A percentile compares a stretch with the other conserved stretches of the same genome.
Conservation (phyloP, 176 grass and related monocot species). For the Typha latifolia region DNA sequence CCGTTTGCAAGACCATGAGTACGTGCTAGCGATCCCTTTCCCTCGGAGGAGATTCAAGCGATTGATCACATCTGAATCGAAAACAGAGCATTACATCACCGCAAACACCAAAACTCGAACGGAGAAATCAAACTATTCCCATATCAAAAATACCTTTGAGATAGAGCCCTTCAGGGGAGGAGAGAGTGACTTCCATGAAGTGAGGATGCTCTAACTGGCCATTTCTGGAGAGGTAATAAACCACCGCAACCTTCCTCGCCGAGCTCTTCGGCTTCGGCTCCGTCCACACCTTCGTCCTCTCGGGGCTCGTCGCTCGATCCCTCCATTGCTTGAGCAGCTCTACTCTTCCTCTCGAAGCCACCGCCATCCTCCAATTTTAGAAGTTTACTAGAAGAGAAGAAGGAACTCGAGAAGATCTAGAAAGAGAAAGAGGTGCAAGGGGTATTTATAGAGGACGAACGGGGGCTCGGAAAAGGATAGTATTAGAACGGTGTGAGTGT, state of each 20-base stretch:
- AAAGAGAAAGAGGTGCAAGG: not conserved
- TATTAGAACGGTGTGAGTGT: not conserved
- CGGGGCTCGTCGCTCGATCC: conserved; percentile 43
- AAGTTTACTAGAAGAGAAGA: not conserved
- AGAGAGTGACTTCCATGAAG: conserved; percentile 44
- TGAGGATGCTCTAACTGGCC: conserved; percentile 68
- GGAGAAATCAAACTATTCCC: not conserved
- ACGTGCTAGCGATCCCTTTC: conserved; percentile 36
- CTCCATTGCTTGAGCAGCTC: conserved; percentile 15
- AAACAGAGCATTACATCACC: not conserved
- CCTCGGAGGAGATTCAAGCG: conserved; percentile 43
- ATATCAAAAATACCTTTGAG: conserved; percentile 27
- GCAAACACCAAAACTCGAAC: not conserved
- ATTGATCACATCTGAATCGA: conserved; percentile 31
- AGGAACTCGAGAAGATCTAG: not conserved
- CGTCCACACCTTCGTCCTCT: conserved; percentile 58
- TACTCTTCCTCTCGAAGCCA: not conserved
- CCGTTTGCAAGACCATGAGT: conserved; percentile 64
- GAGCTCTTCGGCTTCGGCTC: conserved; percentile 22
- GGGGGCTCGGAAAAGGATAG: not conserved
- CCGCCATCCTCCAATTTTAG: conserved; percentile 2
- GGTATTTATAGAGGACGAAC: conserved; percentile 2
- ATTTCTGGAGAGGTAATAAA: conserved; percentile 55
- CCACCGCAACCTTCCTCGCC: conserved; percentile 32
- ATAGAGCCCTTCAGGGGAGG: conserved; percentile 21